Conservation (phyloP, 805 yeast species). For the Candida glaebosa region DNA sequence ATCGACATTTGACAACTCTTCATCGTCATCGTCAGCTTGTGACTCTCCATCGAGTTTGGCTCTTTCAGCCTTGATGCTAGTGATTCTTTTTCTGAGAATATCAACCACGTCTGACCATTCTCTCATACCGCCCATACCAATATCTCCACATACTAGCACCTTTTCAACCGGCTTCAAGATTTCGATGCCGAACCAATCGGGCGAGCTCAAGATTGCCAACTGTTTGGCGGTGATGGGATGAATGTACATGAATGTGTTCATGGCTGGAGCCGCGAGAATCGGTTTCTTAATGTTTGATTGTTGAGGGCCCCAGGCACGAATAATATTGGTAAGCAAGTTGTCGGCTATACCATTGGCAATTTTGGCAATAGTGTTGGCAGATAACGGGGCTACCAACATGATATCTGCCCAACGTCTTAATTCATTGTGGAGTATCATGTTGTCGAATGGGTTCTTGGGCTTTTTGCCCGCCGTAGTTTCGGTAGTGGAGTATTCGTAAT, state of each 20-base stretch:
- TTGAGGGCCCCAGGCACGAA: constrained; percentile 40
- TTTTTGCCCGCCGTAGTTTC: constrained; percentile 22
- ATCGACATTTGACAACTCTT: constrained; percentile 36
- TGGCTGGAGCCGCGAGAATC: constrained; percentile 45
- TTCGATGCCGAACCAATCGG: constrained; percentile 41
- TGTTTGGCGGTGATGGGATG: constrained; percentile 45
- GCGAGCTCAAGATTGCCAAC: constrained; percentile 25
- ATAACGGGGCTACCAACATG: constrained; percentile 43
- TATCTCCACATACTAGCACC: constrained; percentile 46
- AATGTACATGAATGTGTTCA: constrained; percentile 47
- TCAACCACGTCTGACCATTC: constrained; percentile 47
- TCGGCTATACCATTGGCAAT: constrained; percentile 44
- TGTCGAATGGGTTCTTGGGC: constrained; percentile 31
- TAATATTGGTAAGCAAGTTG: constrained; percentile 39
- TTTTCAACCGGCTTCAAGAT: constrained; percentile 45
- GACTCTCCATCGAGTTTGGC: constrained; percentile 23
- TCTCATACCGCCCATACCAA: constrained; percentile 50
- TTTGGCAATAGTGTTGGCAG: constrained; percentile 44
- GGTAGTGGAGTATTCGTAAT: constrained; percentile 24
- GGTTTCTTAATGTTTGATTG: constrained; percentile 29
- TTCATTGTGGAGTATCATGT: constrained; percentile 41
- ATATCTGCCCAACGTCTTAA: constrained; percentile 47
- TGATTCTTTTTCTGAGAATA: constrained; percentile 34
- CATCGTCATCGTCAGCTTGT: constrained; percentile 33
- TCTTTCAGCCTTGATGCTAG: constrained; percentile 23